phyloP scores from a whole-genome alignment of 78 protist genomes.

The Dictyostelium discoideum region DNA sequence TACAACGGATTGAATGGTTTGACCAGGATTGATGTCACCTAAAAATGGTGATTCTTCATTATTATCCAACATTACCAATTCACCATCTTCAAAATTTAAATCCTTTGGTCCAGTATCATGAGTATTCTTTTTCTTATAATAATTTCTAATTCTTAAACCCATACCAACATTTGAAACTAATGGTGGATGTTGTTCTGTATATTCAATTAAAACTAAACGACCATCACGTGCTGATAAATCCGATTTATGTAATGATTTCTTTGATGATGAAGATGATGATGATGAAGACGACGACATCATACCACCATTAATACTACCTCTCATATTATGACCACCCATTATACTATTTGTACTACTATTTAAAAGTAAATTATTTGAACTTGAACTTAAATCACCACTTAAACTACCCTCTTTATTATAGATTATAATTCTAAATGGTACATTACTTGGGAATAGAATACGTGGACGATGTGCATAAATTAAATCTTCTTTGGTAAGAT shows the following conservation, averaged over 20 bases:
- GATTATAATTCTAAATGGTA: constrained; percentile 16
- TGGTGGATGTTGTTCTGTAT: constrained; percentile 82
- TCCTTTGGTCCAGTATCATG: constrained; percentile 26
- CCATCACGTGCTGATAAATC: constrained; percentile 88
- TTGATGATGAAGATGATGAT: background rate
- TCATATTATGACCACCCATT: background rate
- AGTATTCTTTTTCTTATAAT: constrained; percentile 33
- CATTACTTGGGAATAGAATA: constrained; percentile 10
- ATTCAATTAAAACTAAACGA: constrained; percentile 77
- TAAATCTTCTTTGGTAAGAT: constrained; percentile 38
- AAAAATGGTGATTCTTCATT: constrained; percentile 83
- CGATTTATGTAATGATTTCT: constrained; percentile 51
- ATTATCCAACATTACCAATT: constrained; percentile 44
- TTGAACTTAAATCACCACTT: background rate
- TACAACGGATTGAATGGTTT: constrained; percentile 45
- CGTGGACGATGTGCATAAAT: constrained; percentile 43
- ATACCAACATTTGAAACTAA: constrained; percentile 83
- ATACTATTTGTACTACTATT: background rate
- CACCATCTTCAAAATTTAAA: constrained; percentile 77
- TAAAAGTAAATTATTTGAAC: background rate
- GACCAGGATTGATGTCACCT: constrained; percentile 79
- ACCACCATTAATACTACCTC: background rate
- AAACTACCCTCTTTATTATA: constrained; percentile 26
- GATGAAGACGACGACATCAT: background rate
- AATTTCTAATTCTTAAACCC: constrained; percentile 76